Conservation (phyloP, 805 yeast species). For the Metschnikowia arizonensis region DNA sequence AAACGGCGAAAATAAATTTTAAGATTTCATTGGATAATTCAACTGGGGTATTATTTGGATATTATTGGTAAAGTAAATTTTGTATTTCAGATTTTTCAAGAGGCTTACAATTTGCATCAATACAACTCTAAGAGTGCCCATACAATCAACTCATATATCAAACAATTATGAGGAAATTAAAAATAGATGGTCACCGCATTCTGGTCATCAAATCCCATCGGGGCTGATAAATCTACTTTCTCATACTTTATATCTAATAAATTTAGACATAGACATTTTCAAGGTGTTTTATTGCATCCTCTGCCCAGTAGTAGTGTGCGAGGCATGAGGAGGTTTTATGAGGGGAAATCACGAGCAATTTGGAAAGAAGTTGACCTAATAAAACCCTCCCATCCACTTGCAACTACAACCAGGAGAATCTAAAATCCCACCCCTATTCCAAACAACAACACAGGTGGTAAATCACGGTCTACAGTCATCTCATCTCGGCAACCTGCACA, state of each 20-base stretch:
- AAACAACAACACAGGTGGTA: not conserved
- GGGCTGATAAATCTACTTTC: too few relatives aligned
- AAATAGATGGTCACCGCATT: not conserved
- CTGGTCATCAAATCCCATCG: not conserved
- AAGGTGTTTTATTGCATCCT: not conserved
- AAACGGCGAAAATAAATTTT: too few relatives aligned
- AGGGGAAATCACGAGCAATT: too few relatives aligned
- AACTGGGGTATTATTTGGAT: too few relatives aligned
- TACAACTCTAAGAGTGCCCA: not conserved
- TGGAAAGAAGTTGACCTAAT: too few relatives aligned
- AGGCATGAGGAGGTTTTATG: too few relatives aligned
- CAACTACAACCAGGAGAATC: not conserved
- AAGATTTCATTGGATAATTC: too few relatives aligned
- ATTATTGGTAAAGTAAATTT: too few relatives aligned
- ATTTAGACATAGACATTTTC: too few relatives aligned
- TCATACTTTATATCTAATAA: too few relatives aligned
- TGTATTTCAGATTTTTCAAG: not conserved
- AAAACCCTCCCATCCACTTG: too few relatives aligned
- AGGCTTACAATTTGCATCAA: not conserved
- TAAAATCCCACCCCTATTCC: not conserved
- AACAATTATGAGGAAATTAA: not conserved
- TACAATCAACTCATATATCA: too few relatives aligned
- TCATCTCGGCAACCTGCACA: slow-evolving; percentile 6
- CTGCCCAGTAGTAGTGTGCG: not conserved
- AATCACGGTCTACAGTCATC: not conserved